These are phyloP conservation scores for Trichoderma polysporum DNA, from an alignment of 2,329 filamentous ascomycete genomes.

Conservation along the genomic window DNA sequence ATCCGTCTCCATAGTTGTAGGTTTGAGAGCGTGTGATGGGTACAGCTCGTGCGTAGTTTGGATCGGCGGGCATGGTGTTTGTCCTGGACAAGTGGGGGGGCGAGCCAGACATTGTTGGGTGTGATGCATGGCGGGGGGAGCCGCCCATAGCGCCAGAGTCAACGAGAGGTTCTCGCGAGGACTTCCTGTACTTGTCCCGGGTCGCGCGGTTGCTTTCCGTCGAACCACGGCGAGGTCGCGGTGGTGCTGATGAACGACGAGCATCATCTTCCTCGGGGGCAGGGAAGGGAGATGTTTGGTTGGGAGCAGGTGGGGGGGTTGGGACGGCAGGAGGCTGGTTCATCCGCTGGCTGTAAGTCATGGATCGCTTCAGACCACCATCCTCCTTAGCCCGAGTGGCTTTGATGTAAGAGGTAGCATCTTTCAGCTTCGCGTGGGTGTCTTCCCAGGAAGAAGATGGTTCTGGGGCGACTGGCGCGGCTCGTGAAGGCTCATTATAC, in stretches of 20 bases:
- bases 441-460: constrained; percentile 26
- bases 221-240: constrained; percentile 37
- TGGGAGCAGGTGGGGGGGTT: constrained; percentile 36
- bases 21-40: constrained; percentile 38
- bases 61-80: constrained; percentile 38
- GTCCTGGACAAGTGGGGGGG: constrained; percentile 38
- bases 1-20: constrained; percentile 31
- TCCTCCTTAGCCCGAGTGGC: constrained; percentile 31
- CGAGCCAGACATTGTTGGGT: constrained; percentile 31
- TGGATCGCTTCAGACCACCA: constrained; percentile 24
- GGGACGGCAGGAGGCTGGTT: constrained; percentile 36
- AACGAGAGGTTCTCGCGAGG: constrained; percentile 35
- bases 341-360: constrained; percentile 27
- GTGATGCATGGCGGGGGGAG: constrained; percentile 35
- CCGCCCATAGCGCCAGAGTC: constrained; percentile 32
- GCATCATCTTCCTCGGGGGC: constrained; percentile 35
- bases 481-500: constrained; percentile 20
- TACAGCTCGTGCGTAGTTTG: constrained; percentile 30
- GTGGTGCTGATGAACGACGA: constrained; percentile 33
- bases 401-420: constrained; percentile 35
- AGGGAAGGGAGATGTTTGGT: constrained; percentile 30
- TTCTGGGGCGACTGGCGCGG: constrained; percentile 21
- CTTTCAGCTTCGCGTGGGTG: constrained; percentile 25
- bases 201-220: constrained; percentile 27
- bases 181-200: constrained; percentile 35